Evolutionary conservation across 2,329 filamentous ascomycete genomes (phyloP).

Genomic region (Alternaria brassicae): DNA sequence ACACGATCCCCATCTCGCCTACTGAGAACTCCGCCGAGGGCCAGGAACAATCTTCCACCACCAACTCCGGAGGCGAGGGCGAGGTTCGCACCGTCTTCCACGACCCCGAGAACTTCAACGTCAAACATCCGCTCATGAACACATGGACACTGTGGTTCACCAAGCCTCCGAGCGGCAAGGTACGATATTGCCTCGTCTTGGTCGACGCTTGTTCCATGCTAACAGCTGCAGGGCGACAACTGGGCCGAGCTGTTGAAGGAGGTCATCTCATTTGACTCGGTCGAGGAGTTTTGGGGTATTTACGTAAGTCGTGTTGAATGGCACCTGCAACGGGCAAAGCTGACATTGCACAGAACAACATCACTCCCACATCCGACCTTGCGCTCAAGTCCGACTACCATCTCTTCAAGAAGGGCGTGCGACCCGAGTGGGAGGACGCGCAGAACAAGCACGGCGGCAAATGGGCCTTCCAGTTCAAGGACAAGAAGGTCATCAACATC

Average conservation of each 20-base stretch:
- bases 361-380: conserved; percentile 92
- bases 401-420: conserved; percentile 96
- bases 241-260: conserved; percentile 99
- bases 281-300: conserved; percentile 99
- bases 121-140: conserved; percentile 97
- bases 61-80: conserved; percentile 52
- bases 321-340: conserved; percentile 1
- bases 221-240: conserved; percentile 78
- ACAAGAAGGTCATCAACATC: conserved; percentile 89
- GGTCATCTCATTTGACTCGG: conserved; percentile 97
- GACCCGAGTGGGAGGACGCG: conserved; percentile 96
- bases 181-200: conserved; percentile 50
- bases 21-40: conserved; percentile 54
- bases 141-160: conserved; percentile 99
- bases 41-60: conserved; percentile 49
- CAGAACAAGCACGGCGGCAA: conserved; percentile 99
- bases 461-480: conserved; percentile 98
- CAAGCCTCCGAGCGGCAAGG: conserved; percentile 95
- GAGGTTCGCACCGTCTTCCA: conserved; percentile 94
- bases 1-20: conserved; percentile 64
- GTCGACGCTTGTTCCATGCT: conserved; percentile 10
- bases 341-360: conserved; percentile 81
- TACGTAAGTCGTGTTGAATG: conserved; percentile 72
- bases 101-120: conserved; percentile 98
- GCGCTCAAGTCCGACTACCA: conserved; percentile 99